Evolutionary conservation across 1,139 yeast species (phyloP).

Genomic region (Arxiozyma bovina): DNA sequence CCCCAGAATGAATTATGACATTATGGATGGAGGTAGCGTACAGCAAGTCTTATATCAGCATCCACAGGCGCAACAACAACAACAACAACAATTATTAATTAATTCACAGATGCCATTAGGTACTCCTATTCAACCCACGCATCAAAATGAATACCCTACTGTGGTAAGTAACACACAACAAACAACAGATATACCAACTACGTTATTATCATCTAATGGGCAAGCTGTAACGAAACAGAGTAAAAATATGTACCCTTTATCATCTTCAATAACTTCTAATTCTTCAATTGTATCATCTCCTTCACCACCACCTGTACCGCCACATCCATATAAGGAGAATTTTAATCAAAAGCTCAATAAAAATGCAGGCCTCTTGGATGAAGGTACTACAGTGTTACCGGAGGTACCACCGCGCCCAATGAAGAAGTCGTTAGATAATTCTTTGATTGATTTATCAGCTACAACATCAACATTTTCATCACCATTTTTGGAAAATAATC

Average conservation of each 20-base stretch:
- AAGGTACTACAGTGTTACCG: background rate
- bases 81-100: conserved; percentile 1
- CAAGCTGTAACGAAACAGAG: background rate
- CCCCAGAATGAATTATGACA: conserved; percentile 21
- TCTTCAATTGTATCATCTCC: background rate
- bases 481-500: conserved; percentile 8
- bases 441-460: conserved; percentile 10
- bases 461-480: conserved; percentile 5
- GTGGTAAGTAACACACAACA: background rate
- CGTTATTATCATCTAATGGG: background rate
- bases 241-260: background rate
- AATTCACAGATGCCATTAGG: background rate
- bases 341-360: background rate
- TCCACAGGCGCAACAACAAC: conserved; percentile 4
- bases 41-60: conserved; percentile 2
- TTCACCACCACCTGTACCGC: conserved; percentile 6
- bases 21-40: background rate
- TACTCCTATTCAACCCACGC: background rate
- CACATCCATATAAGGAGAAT: conserved; percentile 2
- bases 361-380: background rate
- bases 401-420: conserved; percentile 6
- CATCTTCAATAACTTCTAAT: background rate
- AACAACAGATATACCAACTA: background rate
- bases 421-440: conserved; percentile 5
- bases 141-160: background rate